Conservation (phyloP, 73 alveolate species). For the Tetrahymena borealis region DNA sequence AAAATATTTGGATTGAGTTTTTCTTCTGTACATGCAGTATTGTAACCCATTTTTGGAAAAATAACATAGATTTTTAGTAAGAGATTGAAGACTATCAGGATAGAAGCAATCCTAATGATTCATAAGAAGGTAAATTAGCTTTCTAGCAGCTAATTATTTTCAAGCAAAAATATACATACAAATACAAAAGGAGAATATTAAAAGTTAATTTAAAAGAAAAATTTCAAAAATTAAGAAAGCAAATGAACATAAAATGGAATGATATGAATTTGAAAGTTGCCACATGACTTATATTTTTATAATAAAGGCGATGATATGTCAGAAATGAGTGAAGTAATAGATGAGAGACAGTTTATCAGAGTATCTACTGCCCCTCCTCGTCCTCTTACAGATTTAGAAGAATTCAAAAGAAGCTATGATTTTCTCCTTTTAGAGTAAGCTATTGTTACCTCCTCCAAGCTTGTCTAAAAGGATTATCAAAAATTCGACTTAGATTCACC, state of each 20-base stretch:
- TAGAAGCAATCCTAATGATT: background rate
- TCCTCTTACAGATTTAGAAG: slow-evolving; percentile 82
- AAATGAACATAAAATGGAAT: too few species aligned
- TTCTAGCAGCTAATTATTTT: background rate
- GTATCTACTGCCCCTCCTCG: slow-evolving; percentile 89
- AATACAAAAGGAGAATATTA: background rate
- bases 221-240: too few species aligned
- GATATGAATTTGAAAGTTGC: too few species aligned
- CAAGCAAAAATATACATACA: background rate
- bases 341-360: slow-evolving; percentile 28
- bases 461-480: slow-evolving; percentile 57
- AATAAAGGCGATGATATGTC: background rate
- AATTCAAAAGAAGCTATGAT: slow-evolving; percentile 63
- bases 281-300: background rate
- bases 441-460: slow-evolving; percentile 54
- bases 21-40: background rate
- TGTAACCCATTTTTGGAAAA: background rate
- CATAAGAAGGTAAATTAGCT: background rate
- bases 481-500: slow-evolving; percentile 87
- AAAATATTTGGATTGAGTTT: background rate
- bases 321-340: background rate
- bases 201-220: too few species aligned
- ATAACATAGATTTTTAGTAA: background rate
- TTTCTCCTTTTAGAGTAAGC: slow-evolving; percentile 72
- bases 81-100: background rate